Evolutionary conservation across 2,329 filamentous ascomycete genomes (phyloP), one percentile per base, ranked within the genome.

Genomic region (Claviceps cyperi): DNA sequence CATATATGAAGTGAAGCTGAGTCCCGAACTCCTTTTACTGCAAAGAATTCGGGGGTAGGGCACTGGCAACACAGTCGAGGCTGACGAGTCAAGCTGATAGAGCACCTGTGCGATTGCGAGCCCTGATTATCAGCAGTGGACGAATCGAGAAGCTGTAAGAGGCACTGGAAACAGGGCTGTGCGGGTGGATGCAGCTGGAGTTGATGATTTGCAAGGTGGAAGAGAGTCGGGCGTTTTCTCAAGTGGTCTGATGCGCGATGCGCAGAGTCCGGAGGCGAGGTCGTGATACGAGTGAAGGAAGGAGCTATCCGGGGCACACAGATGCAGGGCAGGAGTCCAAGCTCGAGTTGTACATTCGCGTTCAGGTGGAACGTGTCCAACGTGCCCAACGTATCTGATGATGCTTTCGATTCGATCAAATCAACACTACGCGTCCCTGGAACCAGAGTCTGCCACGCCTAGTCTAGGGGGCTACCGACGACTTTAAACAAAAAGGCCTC

Each of bases 401-500:
- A 32, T 32, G 28, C 24, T 28, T 28, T 28, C 24, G 24, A 11
- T 32, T 11, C 28, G 9, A 32, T 32, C 28, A 32, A 32, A 32
- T 32, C 28, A 4, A 32, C 28, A 32, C 28, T 32, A 32, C 48
- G 39, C 45, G 47, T 51, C 49, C 15, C 36, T 22, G 15, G n/a
- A 48, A 36, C 40, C 19, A 40, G 9, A 15, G 14, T 3, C n/a
- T n/a, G n/a, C 7, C n/a, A 19, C 21, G 35, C 11, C 11, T 36
- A 17, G 15, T 35, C 24, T 13, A 4, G 49, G 50, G 46, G 50
- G 50, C 41, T 36, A 38, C 28, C 35, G 38, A 36, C 17, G 21
- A 45, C 41, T 51, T 51, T 51, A 46, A 51, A 51, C 46, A 39
- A 13, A 39, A 32, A 39, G 24, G 14, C 43, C 17, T 36, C 46